phyloP scores from a whole-genome alignment of 306 rosid genomes.

The Herpetospermum pedunculosum region DNA sequence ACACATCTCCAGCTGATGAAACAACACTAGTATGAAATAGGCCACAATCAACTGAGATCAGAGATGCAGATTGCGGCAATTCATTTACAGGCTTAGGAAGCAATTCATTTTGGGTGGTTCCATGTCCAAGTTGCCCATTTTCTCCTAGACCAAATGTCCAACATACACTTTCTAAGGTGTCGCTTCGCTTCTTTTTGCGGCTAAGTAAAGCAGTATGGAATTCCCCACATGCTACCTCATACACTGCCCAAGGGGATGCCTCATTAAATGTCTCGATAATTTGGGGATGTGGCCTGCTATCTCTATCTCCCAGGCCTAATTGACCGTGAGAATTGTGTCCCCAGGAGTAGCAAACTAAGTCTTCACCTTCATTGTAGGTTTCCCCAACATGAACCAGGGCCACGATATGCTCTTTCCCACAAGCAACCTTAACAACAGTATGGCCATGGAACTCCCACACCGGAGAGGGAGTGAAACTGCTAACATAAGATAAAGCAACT shows the following conservation, averaged over 20 bases:
- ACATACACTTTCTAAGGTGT: slow-evolving; percentile 39
- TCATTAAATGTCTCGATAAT: slow-evolving; percentile 33
- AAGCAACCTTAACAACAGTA: slow-evolving; percentile 71
- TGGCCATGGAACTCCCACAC: slow-evolving; percentile 66
- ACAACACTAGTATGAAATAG: slow-evolving; percentile 78
- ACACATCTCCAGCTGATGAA: slow-evolving; percentile 70
- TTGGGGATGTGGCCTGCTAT: slow-evolving; percentile 48
- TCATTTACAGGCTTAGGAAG: slow-evolving; percentile 51
- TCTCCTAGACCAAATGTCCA: slow-evolving; percentile 91
- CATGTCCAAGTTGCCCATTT: slow-evolving; percentile 92
- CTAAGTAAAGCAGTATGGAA: slow-evolving; percentile 86
- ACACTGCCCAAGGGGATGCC: slow-evolving; percentile 40
- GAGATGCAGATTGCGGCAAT: slow-evolving; percentile 36
- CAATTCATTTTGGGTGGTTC: slow-evolving; percentile 43
- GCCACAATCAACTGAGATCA: slow-evolving; percentile 63
- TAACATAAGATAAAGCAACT: slow-evolving; percentile 32
- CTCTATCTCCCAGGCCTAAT: slow-evolving; percentile 73
- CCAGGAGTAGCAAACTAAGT: slow-evolving; percentile 77
- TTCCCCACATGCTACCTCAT: slow-evolving; percentile 80
- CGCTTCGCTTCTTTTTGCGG: slow-evolving; percentile 33
- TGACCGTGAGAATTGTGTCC: slow-evolving; percentile 71
- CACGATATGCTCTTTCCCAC: slow-evolving; percentile 77
- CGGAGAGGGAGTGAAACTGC: slow-evolving; percentile 54
- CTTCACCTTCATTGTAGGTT: slow-evolving; percentile 30
- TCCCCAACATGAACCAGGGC: slow-evolving; percentile 55